phyloP scores from a whole-genome alignment of 805 yeast genomes.

The Naumovozyma castellii region DNA sequence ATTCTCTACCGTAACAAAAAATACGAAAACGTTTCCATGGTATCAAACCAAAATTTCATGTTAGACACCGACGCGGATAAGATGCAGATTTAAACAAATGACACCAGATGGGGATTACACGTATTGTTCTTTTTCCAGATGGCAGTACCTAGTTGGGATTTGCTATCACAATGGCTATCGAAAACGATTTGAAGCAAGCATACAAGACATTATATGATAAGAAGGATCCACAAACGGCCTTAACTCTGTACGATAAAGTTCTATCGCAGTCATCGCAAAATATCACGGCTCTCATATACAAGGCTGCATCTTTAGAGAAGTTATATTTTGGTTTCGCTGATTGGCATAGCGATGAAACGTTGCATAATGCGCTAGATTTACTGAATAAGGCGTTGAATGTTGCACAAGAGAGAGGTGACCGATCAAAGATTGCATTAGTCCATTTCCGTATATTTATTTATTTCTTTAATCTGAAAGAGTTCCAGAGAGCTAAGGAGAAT shows the following conservation, averaged over 20 bases:
- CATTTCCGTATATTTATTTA: slow-evolving; percentile 42
- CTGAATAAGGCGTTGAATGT: slow-evolving; percentile 34
- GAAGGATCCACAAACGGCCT: slow-evolving; percentile 39
- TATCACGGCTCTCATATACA: slow-evolving; percentile 38
- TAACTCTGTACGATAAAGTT: slow-evolving; percentile 32
- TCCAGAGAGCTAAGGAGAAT: slow-evolving; percentile 33
- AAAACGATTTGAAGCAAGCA: slow-evolving; percentile 35
- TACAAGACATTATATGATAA: slow-evolving; percentile 36
- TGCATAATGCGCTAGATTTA: slow-evolving; percentile 31
- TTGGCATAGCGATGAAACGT: slow-evolving; percentile 36
- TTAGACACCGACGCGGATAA: too few species aligned
- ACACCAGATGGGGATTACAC: too few species aligned
- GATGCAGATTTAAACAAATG: too few species aligned
- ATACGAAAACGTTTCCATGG: too few species aligned
- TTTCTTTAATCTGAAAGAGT: slow-evolving; percentile 38
- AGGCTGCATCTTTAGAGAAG: slow-evolving; percentile 43
- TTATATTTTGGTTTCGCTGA: slow-evolving; percentile 30
- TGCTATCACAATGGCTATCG: slow-evolving; percentile 21
- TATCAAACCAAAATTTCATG: too few species aligned
- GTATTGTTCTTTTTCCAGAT: too few species aligned
- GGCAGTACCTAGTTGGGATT: too few species aligned
- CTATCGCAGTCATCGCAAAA: slow-evolving; percentile 37
- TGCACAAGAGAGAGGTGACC: slow-evolving; percentile 39
- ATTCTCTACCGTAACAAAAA: too few species aligned
- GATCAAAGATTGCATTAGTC: slow-evolving; percentile 39